Evolutionary conservation across 352 stramenopile genomes (phyloP).

Genomic region (Peronosclerospora sorghi): DNA sequence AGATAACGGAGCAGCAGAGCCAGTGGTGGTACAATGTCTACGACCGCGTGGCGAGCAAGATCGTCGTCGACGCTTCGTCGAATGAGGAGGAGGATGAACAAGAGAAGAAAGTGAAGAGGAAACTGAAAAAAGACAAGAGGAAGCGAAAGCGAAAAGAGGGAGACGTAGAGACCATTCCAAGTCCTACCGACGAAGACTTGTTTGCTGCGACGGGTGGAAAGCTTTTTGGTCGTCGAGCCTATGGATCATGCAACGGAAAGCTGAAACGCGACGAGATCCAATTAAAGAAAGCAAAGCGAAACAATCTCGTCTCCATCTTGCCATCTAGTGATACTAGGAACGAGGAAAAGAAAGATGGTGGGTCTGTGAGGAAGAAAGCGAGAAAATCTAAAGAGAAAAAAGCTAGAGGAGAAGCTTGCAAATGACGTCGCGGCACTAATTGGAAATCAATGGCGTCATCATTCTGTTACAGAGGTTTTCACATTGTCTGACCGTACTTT

Average conservation of each 20-base stretch:
- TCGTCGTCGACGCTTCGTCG: slow-evolving; percentile 61
- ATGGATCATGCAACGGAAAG: slow-evolving; percentile 82
- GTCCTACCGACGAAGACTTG: slow-evolving; percentile 90
- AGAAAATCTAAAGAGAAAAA: slow-evolving; percentile 4
- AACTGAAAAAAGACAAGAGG: slow-evolving; percentile 23
- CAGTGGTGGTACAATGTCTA: slow-evolving; percentile 87
- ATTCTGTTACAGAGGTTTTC: too few relatives aligned
- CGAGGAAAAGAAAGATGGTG: slow-evolving; percentile 6
- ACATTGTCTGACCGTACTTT: too few relatives aligned
- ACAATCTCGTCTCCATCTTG: background rate
- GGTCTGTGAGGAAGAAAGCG: slow-evolving; percentile 5
- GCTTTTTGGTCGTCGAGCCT: slow-evolving; percentile 90
- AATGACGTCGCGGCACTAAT: too few relatives aligned
- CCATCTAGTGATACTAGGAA: slow-evolving; percentile 10
- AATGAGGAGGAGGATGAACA: slow-evolving; percentile 32
- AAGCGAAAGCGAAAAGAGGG: slow-evolving; percentile 22
- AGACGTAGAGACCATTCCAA: slow-evolving; percentile 14
- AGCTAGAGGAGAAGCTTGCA: too few relatives aligned
- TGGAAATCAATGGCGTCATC: too few relatives aligned
- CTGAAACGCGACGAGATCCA: slow-evolving; percentile 67
- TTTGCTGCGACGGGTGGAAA: slow-evolving; percentile 93
- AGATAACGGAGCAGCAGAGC: slow-evolving; percentile 52
- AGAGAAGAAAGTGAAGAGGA: slow-evolving; percentile 24
- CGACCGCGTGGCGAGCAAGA: slow-evolving; percentile 80
- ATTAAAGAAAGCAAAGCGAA: slow-evolving; percentile 21